These are phyloP conservation scores for Citrullus amarus DNA, from an alignment of 306 rosid species.

Conservation along the genomic window DNA sequence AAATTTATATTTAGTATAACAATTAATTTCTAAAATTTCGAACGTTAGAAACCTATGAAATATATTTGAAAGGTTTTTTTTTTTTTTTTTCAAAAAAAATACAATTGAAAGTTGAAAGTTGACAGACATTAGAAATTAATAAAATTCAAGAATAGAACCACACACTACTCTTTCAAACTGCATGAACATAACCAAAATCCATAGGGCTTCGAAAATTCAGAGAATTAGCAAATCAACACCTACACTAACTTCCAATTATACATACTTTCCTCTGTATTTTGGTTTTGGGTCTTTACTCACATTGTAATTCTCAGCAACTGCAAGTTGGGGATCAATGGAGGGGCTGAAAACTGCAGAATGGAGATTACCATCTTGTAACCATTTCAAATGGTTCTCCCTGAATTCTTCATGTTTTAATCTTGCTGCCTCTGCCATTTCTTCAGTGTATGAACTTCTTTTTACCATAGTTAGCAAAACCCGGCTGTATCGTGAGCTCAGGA, in stretches of 20 bases:
- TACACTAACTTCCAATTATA: slow-evolving; percentile 18
- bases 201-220: neutral
- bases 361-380: slow-evolving; percentile 95
- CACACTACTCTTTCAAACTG: neutral
- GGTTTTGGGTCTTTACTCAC: slow-evolving; percentile 50
- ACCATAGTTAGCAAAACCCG: slow-evolving; percentile 79
- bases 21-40: too few relatives aligned
- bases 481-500: slow-evolving; percentile 82
- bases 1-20: too few relatives aligned
- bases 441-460: slow-evolving; percentile 53
- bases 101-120: too few relatives aligned
- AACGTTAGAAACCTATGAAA: too few relatives aligned
- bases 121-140: too few relatives aligned
- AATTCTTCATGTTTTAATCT: slow-evolving; percentile 53
- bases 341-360: slow-evolving; percentile 88
- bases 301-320: slow-evolving; percentile 28
- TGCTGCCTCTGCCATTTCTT: slow-evolving; percentile 68
- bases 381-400: slow-evolving; percentile 78
- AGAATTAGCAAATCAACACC: neutral
- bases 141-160: too few relatives aligned
- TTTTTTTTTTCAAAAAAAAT: too few relatives aligned
- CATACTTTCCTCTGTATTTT: slow-evolving; percentile 90
- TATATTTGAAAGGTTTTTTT: too few relatives aligned
- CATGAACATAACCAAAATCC: neutral
- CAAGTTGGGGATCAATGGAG: slow-evolving; percentile 20